Evolutionary conservation across 306 rosid genomes (phyloP).

Genomic region (Luffa acutangula): DNA sequence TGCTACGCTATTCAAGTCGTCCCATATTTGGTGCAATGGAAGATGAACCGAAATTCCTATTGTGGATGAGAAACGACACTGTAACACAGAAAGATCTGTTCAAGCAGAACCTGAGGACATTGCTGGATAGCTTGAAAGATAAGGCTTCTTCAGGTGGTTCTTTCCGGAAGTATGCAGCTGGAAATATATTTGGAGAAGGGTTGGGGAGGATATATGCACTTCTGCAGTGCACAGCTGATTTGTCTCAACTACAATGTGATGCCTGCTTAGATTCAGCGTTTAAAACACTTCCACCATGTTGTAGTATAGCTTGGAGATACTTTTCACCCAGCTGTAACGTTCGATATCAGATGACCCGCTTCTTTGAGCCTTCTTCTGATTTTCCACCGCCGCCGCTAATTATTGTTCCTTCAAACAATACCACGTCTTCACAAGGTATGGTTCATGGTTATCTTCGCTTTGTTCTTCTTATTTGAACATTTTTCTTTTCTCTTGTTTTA

Average conservation of each 20-base stretch:
- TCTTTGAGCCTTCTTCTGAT: not conserved
- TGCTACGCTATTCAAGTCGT: constrained; percentile 30
- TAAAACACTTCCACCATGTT: not conserved
- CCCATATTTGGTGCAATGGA: constrained; percentile 8
- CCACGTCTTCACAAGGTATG: not conserved
- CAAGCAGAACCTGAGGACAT: not conserved
- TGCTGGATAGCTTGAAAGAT: not conserved
- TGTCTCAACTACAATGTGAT: not conserved
- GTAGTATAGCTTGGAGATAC: not conserved
- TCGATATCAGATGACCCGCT: constrained; percentile 5
- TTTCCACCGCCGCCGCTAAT: not conserved
- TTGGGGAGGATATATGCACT: constrained; percentile 1
- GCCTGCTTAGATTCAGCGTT: not conserved
- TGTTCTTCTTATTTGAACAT: not conserved
- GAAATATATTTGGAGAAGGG: not conserved
- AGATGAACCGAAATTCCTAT: not conserved
- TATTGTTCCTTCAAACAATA: not conserved
- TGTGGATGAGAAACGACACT: no score
- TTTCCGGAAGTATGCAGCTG: not conserved
- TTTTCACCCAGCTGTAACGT: constrained; percentile 5
- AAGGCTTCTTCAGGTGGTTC: not conserved
- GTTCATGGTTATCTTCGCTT: not conserved
- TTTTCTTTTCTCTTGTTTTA: not conserved
- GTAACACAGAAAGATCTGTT: not conserved
- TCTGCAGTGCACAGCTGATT: constrained; percentile 24